Evolutionary conservation across 768 basidiomycete species (phyloP), one percentile per base, ranked within the genome.

Genomic region (Sporobolomyces pararoseus): DNA sequence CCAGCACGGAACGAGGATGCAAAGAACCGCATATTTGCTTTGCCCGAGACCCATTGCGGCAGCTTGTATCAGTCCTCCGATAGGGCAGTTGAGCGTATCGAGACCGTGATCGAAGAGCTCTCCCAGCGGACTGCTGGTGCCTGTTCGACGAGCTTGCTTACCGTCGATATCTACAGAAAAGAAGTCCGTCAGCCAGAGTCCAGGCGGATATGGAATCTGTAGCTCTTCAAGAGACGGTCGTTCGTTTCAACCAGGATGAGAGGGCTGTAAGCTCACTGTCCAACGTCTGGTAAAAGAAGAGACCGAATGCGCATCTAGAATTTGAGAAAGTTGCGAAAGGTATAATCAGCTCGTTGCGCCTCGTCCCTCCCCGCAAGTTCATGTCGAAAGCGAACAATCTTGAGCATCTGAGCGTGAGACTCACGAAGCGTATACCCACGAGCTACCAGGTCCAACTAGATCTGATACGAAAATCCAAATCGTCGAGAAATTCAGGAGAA

Each of bases 81-180:
- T 63, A 9, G 71, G 64, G n/a, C 66, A 67, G 51, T 72, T 72
- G 46, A 72, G 66, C 5, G 71, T 72, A 42, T 72, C 71, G 52
- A 78, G 79, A 10, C 93, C 95, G 80, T 98, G 96, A 78, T 99
- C 96, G 79, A 99, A 99, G 87, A 72, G 47, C 32, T 72, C 71
- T 4, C 71, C 71, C 17, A 72, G 57, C 1, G 71, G 71, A 3
- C 62, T 64, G 13, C 44, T 35, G 7, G 66, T 64, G 2, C 66
- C 65, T 0, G 66, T 67, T 34, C 58, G 34, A 14, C 71, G 47
- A 4, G 71, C 71, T 37, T 72, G 71, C 44, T 72, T 72, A 46
- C 71, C 71, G 55, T 72, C 71, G 39, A 72, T 68, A 44, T 63
- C 70, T 69, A 52, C 46, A 9, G 46, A 47, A 47, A 21, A 13